Conservation (phyloP, 1,284 basidiomycete species). For the Cutaneotrichosporon sp. region DNA sequence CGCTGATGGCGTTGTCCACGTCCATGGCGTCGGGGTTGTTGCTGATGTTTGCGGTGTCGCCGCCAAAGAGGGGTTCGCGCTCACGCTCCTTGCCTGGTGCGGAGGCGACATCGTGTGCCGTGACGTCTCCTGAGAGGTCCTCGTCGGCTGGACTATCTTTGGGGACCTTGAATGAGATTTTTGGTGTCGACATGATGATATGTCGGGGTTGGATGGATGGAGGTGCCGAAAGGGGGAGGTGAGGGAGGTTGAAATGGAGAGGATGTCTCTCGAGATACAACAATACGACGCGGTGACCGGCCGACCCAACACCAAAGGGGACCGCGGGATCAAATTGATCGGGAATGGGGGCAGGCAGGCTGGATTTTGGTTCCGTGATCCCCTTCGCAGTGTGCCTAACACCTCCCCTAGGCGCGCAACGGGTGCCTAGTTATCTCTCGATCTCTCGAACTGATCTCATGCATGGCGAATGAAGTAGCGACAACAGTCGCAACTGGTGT, state of each 20-base stretch:
- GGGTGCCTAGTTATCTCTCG: no score
- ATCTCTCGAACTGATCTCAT: no score
- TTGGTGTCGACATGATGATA: constrained; percentile 41
- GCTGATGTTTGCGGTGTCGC: constrained; percentile 46
- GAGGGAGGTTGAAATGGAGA: not conserved
- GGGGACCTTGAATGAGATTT: constrained; percentile 39
- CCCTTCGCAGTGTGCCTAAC: no score
- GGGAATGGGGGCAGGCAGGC: no score
- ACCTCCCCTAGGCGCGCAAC: no score
- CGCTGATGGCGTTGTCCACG: constrained; percentile 27
- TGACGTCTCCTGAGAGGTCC: constrained; percentile 36
- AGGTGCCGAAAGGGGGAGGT: constrained; percentile 1
- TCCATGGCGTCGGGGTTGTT: constrained; percentile 28
- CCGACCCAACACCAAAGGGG: no score
- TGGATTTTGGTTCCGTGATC: no score
- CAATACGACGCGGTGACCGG: no score
- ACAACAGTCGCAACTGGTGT: not conserved
- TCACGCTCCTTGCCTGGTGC: constrained; percentile 50
- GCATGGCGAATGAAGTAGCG: no score
- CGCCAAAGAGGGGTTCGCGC: constrained; percentile 46
- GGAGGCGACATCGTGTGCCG: constrained; percentile 38
- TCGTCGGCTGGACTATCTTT: constrained; percentile 17
- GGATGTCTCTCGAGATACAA: not conserved
- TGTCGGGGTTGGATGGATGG: constrained; percentile 10
- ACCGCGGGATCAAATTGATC: no score